A percentile compares a stretch with the other conserved stretches of the same genome.
Evolutionary conservation across 148 eudicot genomes (phyloP).

Genomic region (Diospyros lotus): DNA sequence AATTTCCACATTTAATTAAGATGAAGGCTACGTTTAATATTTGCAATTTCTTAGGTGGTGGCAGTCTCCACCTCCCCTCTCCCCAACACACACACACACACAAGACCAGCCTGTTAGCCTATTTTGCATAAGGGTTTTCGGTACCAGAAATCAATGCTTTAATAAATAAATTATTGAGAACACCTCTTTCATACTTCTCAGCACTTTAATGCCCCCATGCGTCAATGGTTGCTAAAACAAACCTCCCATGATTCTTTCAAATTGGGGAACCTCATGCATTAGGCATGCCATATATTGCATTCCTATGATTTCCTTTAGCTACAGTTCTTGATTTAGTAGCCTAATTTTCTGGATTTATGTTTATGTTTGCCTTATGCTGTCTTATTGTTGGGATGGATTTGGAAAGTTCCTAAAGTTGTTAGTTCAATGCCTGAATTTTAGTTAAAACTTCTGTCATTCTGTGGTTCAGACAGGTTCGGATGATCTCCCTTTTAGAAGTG

Average conservation of each 20-base stretch:
- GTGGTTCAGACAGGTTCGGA: conserved; percentile 76
- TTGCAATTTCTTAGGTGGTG: too few species aligned
- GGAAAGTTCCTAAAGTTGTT: neutral
- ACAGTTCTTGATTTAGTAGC: neutral
- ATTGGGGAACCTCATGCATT: too few species aligned
- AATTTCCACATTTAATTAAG: neutral
- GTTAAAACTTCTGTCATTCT: conserved; percentile 5
- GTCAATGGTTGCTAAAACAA: neutral
- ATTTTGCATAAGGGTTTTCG: neutral
- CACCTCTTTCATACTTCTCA: neutral
- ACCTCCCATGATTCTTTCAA: too few species aligned
- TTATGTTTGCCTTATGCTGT: neutral
- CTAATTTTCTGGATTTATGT: neutral
- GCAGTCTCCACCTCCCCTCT: too few species aligned
- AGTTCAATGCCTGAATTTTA: neutral
- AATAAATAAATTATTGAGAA: neutral
- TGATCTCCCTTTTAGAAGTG: conserved; percentile 74
- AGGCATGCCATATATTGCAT: too few species aligned
- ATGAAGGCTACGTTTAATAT: too few species aligned
- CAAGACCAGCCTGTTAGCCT: too few species aligned
- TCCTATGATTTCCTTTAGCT: neutral
- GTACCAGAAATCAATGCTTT: too few species aligned
- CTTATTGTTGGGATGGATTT: neutral
- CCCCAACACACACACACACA: too few species aligned
- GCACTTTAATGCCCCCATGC: neutral